Evolutionary conservation across 164 flowering plant species (phyloP), one percentile per base, ranked within the genome.

Genomic region (Sextonia rubra): DNA sequence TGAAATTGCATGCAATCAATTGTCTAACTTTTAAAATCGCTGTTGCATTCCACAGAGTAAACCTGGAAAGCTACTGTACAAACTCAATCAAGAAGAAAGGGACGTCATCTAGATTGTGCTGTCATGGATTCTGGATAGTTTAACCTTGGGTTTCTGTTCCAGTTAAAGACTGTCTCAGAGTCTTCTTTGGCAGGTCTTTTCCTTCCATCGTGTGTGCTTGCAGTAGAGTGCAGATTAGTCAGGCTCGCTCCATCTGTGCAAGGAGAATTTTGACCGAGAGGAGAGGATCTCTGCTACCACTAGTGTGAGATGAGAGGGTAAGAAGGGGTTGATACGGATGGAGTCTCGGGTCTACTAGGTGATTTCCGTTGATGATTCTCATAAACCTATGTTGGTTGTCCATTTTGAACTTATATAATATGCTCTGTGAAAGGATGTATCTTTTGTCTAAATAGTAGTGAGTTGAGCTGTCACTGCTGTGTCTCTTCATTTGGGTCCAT

Each of bases 171-270:
- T 69, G 76, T 69, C 71, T 76, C 80, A 56, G 64, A 78, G 75
- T 84, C 80, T 78, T 75, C 80, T 81, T 74, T 80, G 73, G 75
- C 78, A 83, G 79, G 76, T 81, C 71, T 60, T 79, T 66, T 75
- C 76, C 80, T 78, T 79, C 81, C 69, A 74, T 85, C 69, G 85
- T 83, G 85, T 76, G 81, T 83, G 83, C 82, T 86, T 82, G 83
- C 79, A 72, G 74, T 79, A 81, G 79, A 77, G 77, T 71, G 75
- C 82, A 75, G 80, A 77, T 69, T 71, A 76, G 74, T 75, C 49
- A 60, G 74, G 77, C 75, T 77, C 71, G 69, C 73, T 77, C 61
- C 70, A 60, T 69, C 79, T 61, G 30, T 73, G 66, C 56, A 4
- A 60, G 60, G 32, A 65, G 64, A 72, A 75, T 79, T 68, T 68